Conservation (phyloP, 148 eudicot genomes). For the Vaccinium myrtillus region DNA sequence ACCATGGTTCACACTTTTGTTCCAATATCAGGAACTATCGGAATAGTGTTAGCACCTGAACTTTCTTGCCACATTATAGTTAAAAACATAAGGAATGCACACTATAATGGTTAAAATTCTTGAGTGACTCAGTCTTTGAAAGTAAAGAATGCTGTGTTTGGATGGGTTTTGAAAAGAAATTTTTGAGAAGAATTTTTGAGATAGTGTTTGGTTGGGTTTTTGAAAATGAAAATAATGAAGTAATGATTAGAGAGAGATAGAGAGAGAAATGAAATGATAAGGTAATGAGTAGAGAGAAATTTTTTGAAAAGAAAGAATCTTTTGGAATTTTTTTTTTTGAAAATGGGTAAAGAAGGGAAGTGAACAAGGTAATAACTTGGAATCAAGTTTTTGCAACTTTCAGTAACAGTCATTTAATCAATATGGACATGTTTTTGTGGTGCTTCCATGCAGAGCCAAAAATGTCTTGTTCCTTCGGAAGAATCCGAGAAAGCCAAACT, state of each 20-base stretch:
- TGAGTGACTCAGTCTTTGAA: not conserved
- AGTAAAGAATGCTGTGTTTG: not conserved
- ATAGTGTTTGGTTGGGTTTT: no score
- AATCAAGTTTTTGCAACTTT: conserved; percentile 1
- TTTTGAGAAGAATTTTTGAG: no score
- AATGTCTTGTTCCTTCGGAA: not conserved
- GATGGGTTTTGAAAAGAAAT: no score
- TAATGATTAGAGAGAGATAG: no score
- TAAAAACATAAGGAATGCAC: not conserved
- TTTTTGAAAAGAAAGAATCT: no score
- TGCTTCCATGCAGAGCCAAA: not conserved
- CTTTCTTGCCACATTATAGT: not conserved
- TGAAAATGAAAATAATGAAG: no score
- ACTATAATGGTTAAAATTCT: not conserved
- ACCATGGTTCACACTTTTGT: not conserved
- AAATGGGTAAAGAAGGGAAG: no score
- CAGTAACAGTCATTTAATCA: not conserved
- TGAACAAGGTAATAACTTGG: not conserved
- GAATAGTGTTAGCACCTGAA: not conserved
- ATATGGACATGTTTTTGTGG: not conserved
- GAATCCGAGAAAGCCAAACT: conserved; percentile 8
- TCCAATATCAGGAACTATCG: not conserved
- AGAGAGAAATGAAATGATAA: no score
- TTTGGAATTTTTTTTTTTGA: no score
- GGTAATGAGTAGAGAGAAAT: no score